These are phyloP conservation scores for Sphenostylis stenocarpa DNA, from an alignment of 306 rosid genomes.

Conservation along the genomic window DNA sequence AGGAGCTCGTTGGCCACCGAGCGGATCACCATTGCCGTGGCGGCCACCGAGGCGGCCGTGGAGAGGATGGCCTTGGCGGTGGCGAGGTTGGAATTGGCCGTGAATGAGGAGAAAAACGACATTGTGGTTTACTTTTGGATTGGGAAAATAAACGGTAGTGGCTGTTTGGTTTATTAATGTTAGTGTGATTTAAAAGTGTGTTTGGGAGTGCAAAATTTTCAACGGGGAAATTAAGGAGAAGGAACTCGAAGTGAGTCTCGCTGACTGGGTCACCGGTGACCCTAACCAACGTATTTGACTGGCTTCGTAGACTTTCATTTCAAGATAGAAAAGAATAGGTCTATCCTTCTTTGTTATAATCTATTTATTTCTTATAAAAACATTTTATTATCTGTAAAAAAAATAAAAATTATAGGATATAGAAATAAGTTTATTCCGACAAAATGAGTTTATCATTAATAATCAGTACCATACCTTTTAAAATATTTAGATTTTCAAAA, in stretches of 20 bases:
- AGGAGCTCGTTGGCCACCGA: constrained; percentile 54
- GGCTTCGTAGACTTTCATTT: background rate
- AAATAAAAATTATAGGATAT: too few relatives aligned
- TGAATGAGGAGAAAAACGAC: constrained; percentile 28
- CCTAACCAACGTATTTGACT: background rate
- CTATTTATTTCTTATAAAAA: too few relatives aligned
- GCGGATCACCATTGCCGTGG: constrained; percentile 56
- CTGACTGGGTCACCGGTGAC: background rate
- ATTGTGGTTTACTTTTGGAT: background rate
- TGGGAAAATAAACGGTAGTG: background rate
- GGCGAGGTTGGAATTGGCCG: constrained; percentile 40
- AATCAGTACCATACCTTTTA: too few relatives aligned
- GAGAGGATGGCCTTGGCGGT: constrained; percentile 60
- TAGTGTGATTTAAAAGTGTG: background rate
- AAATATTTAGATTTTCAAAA: too few relatives aligned
- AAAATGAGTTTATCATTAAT: too few relatives aligned
- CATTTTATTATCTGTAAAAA: too few relatives aligned
- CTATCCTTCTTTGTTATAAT: too few relatives aligned
- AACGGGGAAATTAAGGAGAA: background rate
- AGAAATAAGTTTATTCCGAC: too few relatives aligned
- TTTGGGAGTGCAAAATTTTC: background rate
- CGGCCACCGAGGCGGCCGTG: constrained; percentile 58
- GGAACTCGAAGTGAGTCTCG: background rate
- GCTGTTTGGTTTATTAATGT: too few relatives aligned
- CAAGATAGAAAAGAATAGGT: too few relatives aligned